Percentiles rank a stretch among this genome's conserved stretches.
Conservation (phyloP, 495 filamentous ascomycete genomes). For the Neurospora tetraspora region DNA sequence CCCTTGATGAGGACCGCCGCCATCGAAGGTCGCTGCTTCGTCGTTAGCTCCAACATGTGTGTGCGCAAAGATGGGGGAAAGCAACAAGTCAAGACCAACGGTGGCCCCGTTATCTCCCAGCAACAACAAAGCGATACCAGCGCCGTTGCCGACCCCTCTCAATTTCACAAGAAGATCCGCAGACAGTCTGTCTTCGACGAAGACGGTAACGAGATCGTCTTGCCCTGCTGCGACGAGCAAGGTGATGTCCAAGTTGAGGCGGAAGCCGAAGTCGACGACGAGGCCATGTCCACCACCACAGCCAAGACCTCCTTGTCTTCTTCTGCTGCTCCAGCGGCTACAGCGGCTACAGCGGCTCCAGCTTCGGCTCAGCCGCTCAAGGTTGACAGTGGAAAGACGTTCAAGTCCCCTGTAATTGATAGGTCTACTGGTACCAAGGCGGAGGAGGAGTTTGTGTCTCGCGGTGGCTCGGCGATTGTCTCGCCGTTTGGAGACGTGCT, state of each 20-base stretch:
- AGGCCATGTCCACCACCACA: conserved; percentile 12
- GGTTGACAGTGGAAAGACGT: not conserved
- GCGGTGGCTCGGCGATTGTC: conserved; percentile 77
- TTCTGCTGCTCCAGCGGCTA: not conserved
- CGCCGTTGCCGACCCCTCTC: not conserved
- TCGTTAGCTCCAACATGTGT: conserved; percentile 83
- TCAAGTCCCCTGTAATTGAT: not conserved
- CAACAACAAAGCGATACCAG: not conserved
- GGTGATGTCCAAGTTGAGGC: not conserved
- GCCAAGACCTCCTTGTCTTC: not conserved
- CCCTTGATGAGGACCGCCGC: conserved; percentile 73
- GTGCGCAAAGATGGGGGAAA: conserved; percentile 26
- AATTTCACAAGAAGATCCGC: conserved; percentile 5
- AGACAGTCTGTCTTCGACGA: conserved; percentile 33
- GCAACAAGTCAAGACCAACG: not conserved
- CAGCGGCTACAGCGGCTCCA: not conserved
- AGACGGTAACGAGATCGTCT: conserved; percentile 38
- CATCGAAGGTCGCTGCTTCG: conserved; percentile 72
- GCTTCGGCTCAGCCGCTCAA: not conserved
- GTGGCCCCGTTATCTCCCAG: not conserved
- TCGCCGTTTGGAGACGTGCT: conserved; percentile 69
- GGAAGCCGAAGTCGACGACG: not conserved
- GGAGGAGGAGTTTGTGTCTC: conserved; percentile 41
- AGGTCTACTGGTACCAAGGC: not conserved
- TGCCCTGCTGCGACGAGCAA: conserved; percentile 8